Base-by-base conservation (phyloP, 768 basidiomycete genomes). In the Termitomyces sp. region DNA sequence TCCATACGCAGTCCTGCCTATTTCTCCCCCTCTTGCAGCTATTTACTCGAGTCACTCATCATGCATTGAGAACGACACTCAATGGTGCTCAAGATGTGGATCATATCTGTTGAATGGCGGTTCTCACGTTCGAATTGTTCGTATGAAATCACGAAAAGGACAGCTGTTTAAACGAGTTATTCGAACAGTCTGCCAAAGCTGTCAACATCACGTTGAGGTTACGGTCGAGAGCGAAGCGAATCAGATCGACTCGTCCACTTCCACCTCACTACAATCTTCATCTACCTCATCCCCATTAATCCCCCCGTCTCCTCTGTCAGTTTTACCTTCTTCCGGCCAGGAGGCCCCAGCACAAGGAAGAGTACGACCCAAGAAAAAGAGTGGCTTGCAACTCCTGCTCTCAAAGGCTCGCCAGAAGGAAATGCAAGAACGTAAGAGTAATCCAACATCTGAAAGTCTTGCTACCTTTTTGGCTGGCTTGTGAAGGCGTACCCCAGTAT, bases 371-470 rank as follows among this genome's bases (percentile, higher is more conserved):
- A 88, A 87, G 70, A 84, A 83, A 69, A 82, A 79, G 63, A 70
- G 78, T 0, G 78, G 78, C 11, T 67, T 92, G 44, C 87, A 84
- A 67, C 79, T 83, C 45, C 79, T 92, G 75, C 75, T 91, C 36
- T 78, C 79, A 30, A 80, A 81, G 42, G 88, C 86, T 61, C 81
- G 79, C 49, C 75, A 85, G 61, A 75, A 79, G 64, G 75, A 81
- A 66, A 73, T 74, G 52, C 75, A 73, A 63, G 75, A 77, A 70
- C 68, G 65, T 64, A 62, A 58, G 60, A 68, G 61, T 53, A 72
- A 65, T 49, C 64, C 62, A 16, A 44, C 53, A 3, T 59, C 63
- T 16, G 73, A 69, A 30, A 79, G 81, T 20, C 72, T 89, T 34
- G 80, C 85, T 4, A 79, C 80, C 34, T 88, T 88, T 67, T 66